Conservation (phyloP, 306 rosid genomes). For the Casuarina cunninghamiana region DNA sequence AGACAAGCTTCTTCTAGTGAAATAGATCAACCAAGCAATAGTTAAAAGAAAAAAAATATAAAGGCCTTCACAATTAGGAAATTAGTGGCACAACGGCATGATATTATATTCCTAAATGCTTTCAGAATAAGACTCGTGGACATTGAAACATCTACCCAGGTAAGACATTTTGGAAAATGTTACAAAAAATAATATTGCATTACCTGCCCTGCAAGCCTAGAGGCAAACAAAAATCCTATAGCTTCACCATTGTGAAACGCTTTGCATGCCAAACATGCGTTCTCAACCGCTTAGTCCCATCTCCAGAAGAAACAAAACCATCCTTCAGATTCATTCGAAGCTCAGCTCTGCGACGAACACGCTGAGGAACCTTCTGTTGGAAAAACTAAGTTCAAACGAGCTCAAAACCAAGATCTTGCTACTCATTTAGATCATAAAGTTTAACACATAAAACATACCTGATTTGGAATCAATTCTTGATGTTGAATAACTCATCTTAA, state of each 20-base stretch:
- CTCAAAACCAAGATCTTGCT: no score
- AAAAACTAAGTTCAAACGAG: no score
- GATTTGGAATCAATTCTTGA: no score
- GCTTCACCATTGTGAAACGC: constrained; percentile 75
- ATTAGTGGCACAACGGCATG: no score
- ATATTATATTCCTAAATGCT: no score
- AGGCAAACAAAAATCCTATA: constrained; percentile 86
- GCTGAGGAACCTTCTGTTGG: constrained; percentile 49
- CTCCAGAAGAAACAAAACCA: constrained; percentile 67
- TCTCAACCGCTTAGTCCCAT: constrained; percentile 82
- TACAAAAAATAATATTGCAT: constrained; percentile 4
- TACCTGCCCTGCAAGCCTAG: constrained; percentile 78
- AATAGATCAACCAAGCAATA: no score
- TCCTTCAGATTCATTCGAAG: constrained; percentile 54
- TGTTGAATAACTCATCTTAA: no score
- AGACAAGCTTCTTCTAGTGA: background rate
- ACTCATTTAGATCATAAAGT: no score
- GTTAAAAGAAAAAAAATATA: no score
- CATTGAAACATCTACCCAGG: background rate
- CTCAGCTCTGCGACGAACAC: constrained; percentile 57
- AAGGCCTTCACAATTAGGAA: no score
- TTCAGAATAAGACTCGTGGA: background rate
- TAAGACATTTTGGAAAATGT: background rate
- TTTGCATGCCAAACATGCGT: constrained; percentile 96
- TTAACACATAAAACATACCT: no score